Conservation (phyloP, 2,329 filamentous ascomycete genomes). For the Neonectria ditissima region DNA sequence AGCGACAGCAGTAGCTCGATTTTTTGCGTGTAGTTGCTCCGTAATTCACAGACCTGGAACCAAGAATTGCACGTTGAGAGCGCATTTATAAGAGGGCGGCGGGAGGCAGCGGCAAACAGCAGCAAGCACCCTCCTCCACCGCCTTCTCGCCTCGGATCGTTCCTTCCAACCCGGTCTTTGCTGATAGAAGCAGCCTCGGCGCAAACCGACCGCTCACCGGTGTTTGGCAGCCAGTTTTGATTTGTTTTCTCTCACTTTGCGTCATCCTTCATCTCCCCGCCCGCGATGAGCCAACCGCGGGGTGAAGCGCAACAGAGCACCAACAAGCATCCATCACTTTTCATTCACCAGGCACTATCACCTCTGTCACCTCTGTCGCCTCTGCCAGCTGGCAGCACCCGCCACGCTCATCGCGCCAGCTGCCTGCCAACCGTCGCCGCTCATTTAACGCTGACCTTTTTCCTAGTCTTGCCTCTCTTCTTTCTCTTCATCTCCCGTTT, state of each 20-base stretch:
- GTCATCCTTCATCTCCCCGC: not conserved
- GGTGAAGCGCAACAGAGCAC: not conserved
- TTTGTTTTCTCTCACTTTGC: not conserved
- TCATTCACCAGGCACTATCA: slow-evolving; percentile 23
- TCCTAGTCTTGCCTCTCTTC: slow-evolving; percentile 5
- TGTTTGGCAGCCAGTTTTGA: slow-evolving; percentile 4
- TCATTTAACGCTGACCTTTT: slow-evolving; percentile 1
- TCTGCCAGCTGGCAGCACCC: slow-evolving; percentile 18
- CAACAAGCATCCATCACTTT: not conserved
- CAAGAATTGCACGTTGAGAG: not conserved
- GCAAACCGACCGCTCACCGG: not conserved
- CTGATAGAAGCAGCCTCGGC: not conserved
- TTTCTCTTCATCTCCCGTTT: not conserved
- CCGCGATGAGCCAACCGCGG: not conserved
- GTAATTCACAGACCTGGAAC: not conserved
- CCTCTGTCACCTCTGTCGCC: not conserved
- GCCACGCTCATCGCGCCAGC: not conserved
- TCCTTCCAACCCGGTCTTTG: slow-evolving; percentile 3
- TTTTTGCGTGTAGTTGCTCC: not conserved
- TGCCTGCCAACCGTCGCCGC: not conserved
- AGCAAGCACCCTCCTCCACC: slow-evolving; percentile 8
- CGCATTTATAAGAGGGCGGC: slow-evolving; percentile 1
- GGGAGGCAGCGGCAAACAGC: slow-evolving; percentile 1
- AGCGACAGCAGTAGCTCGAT: slow-evolving; percentile 9
- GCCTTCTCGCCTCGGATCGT: slow-evolving; percentile 11